phyloP scores from a whole-genome alignment of 768 basidiomycete species.

The Boletus rubescentipes region DNA sequence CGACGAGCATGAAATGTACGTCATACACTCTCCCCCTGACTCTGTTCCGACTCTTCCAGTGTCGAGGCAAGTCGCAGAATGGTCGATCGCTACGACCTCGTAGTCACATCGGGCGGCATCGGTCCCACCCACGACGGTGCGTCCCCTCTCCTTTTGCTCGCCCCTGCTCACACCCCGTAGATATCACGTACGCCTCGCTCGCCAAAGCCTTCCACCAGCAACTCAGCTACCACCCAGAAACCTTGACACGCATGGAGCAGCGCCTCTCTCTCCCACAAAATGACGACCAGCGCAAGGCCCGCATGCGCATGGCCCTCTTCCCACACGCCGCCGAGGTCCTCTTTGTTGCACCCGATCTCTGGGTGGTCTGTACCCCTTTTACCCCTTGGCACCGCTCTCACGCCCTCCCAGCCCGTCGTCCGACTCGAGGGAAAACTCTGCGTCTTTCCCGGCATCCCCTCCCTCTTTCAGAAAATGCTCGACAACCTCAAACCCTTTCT shows the following conservation, averaged over 20 bases:
- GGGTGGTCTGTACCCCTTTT: constrained; percentile 61
- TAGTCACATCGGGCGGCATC: constrained; percentile 89
- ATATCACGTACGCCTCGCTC: constrained; percentile 88
- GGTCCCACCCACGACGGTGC: constrained; percentile 88
- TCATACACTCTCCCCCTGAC: background rate
- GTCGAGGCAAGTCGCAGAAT: constrained; percentile 84
- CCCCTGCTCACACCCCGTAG: constrained; percentile 35
- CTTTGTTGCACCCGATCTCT: constrained; percentile 76
- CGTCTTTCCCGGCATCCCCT: constrained; percentile 89
- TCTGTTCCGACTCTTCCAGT: constrained; percentile 37
- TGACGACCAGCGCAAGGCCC: constrained; percentile 71
- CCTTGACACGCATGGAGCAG: constrained; percentile 67
- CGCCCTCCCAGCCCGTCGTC: constrained; percentile 67
- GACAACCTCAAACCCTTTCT: constrained; percentile 70
- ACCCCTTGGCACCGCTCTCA: background rate
- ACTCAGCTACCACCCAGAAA: constrained; percentile 75
- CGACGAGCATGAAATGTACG: constrained; percentile 80
- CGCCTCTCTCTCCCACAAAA: constrained; percentile 56
- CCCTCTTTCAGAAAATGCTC: constrained; percentile 80
- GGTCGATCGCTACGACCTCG: constrained; percentile 81
- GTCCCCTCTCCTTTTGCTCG: constrained; percentile 8
- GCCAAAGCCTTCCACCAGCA: constrained; percentile 78
- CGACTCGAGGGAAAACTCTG: constrained; percentile 84
- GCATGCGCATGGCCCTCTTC: constrained; percentile 88
- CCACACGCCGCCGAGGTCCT: constrained; percentile 77